phyloP scores from a whole-genome alignment of 1,284 basidiomycete species.

The Ganoderma sinense region DNA sequence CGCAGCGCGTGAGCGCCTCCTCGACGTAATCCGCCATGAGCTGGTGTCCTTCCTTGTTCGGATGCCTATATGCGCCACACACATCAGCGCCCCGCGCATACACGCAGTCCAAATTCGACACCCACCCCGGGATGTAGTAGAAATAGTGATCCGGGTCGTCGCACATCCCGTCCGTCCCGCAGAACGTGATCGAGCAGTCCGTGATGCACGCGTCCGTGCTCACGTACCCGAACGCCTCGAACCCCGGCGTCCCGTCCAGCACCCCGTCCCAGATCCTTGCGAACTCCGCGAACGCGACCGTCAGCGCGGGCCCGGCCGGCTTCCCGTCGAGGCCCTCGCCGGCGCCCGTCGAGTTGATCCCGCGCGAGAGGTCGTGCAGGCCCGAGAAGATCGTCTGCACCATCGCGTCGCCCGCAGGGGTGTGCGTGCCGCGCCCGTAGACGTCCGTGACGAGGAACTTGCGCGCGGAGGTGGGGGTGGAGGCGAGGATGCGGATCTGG shows the following conservation, averaged over 20 bases:
- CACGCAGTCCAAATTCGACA: no score
- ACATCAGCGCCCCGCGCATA: neutral
- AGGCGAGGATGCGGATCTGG: slow-evolving; percentile 41
- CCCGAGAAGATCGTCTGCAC: slow-evolving; percentile 40
- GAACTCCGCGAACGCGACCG: slow-evolving; percentile 40
- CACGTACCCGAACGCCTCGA: slow-evolving; percentile 42
- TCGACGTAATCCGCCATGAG: slow-evolving; percentile 58
- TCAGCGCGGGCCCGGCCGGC: slow-evolving; percentile 18
- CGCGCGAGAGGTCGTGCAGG: slow-evolving; percentile 31
- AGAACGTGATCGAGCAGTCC: slow-evolving; percentile 28
- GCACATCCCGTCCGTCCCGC: slow-evolving; percentile 34
- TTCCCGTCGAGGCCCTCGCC: slow-evolving; percentile 3
- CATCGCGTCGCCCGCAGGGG: slow-evolving; percentile 39
- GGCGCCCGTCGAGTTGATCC: slow-evolving; percentile 16
- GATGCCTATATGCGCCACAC: slow-evolving; percentile 42
- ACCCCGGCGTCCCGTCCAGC: slow-evolving; percentile 38
- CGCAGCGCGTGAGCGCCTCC: slow-evolving; percentile 41
- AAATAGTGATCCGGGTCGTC: slow-evolving; percentile 56
- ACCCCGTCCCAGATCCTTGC: slow-evolving; percentile 42
- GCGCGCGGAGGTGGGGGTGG: slow-evolving; percentile 39
- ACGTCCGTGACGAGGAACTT: slow-evolving; percentile 43
- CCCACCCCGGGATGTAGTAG: slow-evolving; percentile 59
- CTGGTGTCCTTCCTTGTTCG: slow-evolving; percentile 49
- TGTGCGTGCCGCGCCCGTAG: slow-evolving; percentile 40
- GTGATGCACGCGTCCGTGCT: slow-evolving; percentile 38